Evolutionary conservation across 1,139 yeast species (phyloP).

Genomic region (Blastobotrys illinoisensis): DNA sequence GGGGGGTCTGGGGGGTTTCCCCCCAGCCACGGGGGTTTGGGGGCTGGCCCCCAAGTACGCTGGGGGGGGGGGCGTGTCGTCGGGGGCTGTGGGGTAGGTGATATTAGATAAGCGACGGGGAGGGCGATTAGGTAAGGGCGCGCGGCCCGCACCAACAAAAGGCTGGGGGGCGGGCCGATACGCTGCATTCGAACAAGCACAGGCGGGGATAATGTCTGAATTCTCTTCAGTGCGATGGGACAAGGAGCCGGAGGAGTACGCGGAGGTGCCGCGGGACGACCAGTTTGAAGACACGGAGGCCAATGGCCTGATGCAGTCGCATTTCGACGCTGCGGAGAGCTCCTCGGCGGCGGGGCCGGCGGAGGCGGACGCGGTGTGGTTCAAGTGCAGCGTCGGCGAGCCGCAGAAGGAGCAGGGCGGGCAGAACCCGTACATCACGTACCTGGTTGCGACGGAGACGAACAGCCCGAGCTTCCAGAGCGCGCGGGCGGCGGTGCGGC

Average conservation of each 20-base stretch:
- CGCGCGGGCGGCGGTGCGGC: constrained; percentile 51
- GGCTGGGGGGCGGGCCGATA: background rate
- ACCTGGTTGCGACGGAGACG: constrained; percentile 61
- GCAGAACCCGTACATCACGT: constrained; percentile 76
- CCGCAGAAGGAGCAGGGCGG: constrained; percentile 82
- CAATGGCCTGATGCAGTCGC: background rate
- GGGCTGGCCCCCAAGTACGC: background rate
- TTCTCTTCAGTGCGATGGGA: constrained; percentile 14
- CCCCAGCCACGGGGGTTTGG: background rate
- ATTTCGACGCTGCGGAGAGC: background rate
- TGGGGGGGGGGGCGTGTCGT: no score
- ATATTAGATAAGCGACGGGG: background rate
- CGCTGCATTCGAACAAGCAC: background rate
- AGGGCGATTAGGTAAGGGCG: background rate
- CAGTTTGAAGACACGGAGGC: background rate
- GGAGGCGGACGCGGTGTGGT: constrained; percentile 13
- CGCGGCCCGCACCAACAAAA: background rate
- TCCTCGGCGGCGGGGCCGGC: background rate
- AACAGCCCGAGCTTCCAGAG: constrained; percentile 42
- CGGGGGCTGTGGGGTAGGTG: background rate
- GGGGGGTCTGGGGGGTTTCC: background rate
- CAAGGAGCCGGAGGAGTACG: constrained; percentile 1
- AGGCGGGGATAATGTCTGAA: background rate
- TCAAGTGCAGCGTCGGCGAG: constrained; percentile 45
- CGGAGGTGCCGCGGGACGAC: background rate